Evolutionary conservation across 2,329 filamentous ascomycete genomes (phyloP), one percentile per base, ranked within the genome.

Genomic region (Orbilia javanica): DNA sequence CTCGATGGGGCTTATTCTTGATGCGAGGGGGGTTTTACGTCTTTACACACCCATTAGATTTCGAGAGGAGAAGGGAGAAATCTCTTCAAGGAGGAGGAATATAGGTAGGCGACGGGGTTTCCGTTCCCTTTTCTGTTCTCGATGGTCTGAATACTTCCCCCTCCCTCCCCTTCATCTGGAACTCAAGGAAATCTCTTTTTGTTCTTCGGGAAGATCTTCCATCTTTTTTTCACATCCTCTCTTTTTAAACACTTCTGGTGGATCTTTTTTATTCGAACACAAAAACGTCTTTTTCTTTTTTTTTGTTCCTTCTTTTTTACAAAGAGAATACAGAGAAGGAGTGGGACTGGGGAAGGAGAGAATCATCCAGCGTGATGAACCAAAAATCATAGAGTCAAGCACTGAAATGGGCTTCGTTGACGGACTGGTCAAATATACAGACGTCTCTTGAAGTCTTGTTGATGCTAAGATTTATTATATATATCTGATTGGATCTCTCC

Each of bases 1-100:
- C 95, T 97, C 94, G 94, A 98, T 97, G 95, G 95, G 95, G 95
- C 95, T 97, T 94, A 98, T 97, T 97, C 93, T 97, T 92, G 95
- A 94, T 89, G 92, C 94, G 94, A 97, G 93, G 92, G 92, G 88
- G 74, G 74, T 67, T 55, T 72, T 44, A 52, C 27, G 11, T 50
- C 36, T 7, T 63, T 70, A 42, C 55, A 27, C 20, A 29, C 5
- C n/a, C 7, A 29, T 52, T 68, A 39, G 39, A 53, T 46, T 52
- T 29, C 27, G 36, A 50, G 18, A 39, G 48, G 65, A n/a, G n/a
- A n/a, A n/a, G n/a, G n/a, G n/a, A n/a, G n/a, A n/a, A 20, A 53
- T 46, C 8, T 5, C 15, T 63, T 66, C 22, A 11, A 7, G 52
- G 44, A 22, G 53, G 15, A n/a, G 18, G 25, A n/a, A 44, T 50